phyloP scores from a whole-genome alignment of 352 stramenopile genomes.

The Pythium phragmitis region DNA sequence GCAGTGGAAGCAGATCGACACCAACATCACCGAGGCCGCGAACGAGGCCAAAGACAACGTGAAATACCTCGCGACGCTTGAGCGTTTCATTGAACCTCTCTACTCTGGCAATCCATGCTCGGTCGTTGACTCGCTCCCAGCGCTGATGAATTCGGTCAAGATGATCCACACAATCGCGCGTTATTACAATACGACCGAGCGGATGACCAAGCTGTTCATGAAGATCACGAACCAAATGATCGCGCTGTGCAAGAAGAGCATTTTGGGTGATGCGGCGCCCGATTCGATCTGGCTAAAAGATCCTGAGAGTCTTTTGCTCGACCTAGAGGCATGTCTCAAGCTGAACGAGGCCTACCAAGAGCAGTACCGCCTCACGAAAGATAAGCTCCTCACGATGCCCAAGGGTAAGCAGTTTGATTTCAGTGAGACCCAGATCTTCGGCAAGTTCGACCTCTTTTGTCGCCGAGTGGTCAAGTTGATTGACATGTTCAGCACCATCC shows the following conservation, averaged over 20 bases:
- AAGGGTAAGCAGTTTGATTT: constrained; percentile 99
- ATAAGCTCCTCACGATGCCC: constrained; percentile 93
- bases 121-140: constrained; percentile 98
- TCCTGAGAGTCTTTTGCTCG: constrained; percentile 91
- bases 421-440: constrained; percentile 98
- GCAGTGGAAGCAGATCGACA: constrained; percentile 98
- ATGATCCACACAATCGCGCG: constrained; percentile 99
- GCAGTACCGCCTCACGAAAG: constrained; percentile 97
- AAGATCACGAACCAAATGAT: constrained; percentile 99
- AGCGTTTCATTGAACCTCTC: constrained; percentile 94
- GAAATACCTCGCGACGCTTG: constrained; percentile 98
- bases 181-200: constrained; percentile 98
- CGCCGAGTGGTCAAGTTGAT: constrained; percentile 98
- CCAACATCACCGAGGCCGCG: constrained; percentile 96
- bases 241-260: constrained; percentile 95
- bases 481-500: constrained; percentile 99
- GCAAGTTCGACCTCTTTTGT: constrained; percentile 98
- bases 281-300: constrained; percentile 95
- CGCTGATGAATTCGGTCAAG: constrained; percentile 99
- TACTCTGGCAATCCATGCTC: constrained; percentile 92
- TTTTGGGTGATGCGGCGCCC: constrained; percentile 82
- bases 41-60: constrained; percentile 99
- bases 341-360: constrained; percentile 98
- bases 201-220: constrained; percentile 95
- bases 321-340: constrained; percentile 96